phyloP scores from a whole-genome alignment of 257 asterid species.

The Osmanthus fragrans region DNA sequence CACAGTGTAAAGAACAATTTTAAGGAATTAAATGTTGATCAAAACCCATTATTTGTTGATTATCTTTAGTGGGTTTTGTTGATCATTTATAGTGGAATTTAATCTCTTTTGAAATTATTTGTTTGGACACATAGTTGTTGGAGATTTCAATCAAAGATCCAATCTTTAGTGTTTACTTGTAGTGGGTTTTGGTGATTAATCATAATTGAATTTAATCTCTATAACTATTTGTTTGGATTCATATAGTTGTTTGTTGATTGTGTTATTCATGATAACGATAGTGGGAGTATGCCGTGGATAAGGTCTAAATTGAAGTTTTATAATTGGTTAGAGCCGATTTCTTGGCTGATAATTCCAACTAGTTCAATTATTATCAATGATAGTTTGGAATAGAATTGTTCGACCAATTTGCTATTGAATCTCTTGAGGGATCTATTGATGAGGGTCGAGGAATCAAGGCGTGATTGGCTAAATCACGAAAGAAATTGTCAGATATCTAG shows the following conservation, averaged over 20 bases:
- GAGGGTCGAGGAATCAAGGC: conserved; percentile 77
- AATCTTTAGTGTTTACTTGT: conserved; percentile 15
- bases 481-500: conserved; percentile 67
- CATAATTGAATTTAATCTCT: not conserved
- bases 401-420: conserved; percentile 83
- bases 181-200: not conserved
- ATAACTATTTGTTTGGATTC: not conserved
- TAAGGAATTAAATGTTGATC: too few relatives aligned
- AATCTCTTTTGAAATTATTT: not conserved
- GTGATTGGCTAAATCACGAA: conserved; percentile 80
- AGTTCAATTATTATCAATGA: too few relatives aligned
- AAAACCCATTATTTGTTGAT: too few relatives aligned
- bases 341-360: not conserved
- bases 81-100: too few relatives aligned
- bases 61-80: too few relatives aligned
- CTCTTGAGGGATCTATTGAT: conserved; percentile 81
- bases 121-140: not conserved
- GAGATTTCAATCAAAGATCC: conserved; percentile 18
- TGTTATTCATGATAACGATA: conserved; percentile 37
- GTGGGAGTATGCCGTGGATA: not conserved
- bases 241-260: not conserved
- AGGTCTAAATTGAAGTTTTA: not conserved
- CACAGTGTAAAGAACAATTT: too few relatives aligned
- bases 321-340: conserved; percentile 28
- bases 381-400: not conserved